Percentiles rank a stretch among this genome's conserved stretches.
Conservation (phyloP, 306 rosid genomes). For the Lagenaria siceraria region DNA sequence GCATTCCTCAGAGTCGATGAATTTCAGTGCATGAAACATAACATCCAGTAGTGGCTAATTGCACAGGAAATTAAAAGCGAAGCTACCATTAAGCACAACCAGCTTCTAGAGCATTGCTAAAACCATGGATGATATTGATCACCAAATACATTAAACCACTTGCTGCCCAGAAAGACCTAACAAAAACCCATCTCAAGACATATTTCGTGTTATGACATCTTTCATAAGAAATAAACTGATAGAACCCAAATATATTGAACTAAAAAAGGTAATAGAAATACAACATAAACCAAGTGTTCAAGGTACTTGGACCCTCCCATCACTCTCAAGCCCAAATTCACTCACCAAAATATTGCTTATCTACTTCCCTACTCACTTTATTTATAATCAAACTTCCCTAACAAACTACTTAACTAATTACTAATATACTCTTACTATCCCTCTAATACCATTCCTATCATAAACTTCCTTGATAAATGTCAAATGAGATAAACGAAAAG, state of each 20-base stretch:
- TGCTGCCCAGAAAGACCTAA: neutral
- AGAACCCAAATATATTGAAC: too few species aligned
- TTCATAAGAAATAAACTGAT: neutral
- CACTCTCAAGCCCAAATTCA: too few species aligned
- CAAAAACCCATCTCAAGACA: neutral
- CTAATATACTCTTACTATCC: too few species aligned
- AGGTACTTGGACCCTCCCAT: too few species aligned
- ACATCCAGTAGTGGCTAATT: neutral
- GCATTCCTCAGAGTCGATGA: too few species aligned
- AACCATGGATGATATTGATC: neutral
- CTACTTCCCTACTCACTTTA: too few species aligned
- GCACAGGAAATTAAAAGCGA: neutral
- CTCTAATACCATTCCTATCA: too few species aligned
- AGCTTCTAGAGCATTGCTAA: neutral
- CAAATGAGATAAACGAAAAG: neutral
- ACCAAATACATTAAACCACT: neutral
- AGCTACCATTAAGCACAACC: neutral
- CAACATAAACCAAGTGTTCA: too few species aligned
- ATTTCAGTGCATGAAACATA: neutral
- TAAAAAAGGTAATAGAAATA: too few species aligned
- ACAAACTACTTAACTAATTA: too few species aligned
- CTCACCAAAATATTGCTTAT: too few species aligned
- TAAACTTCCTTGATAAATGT: neutral
- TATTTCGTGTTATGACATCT: neutral
- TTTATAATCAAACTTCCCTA: too few species aligned